Percentiles rank a stretch among this genome's conserved stretches.
Conservation (phyloP, 2,329 filamentous ascomycete species). For the Fusarium brachygibbosum region DNA sequence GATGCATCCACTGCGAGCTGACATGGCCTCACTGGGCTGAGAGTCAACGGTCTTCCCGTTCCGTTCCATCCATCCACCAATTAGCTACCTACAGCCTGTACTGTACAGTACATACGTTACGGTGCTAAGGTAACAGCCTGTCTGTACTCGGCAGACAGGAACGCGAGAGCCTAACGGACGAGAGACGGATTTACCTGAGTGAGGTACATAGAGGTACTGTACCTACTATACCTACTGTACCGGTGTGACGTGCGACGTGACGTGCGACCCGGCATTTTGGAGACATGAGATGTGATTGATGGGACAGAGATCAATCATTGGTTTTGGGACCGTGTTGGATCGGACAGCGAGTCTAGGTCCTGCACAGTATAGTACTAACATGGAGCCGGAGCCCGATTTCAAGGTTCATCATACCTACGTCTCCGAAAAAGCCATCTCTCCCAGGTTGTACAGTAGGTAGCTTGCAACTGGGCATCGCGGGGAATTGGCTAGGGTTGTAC, state of each 20-base stretch:
- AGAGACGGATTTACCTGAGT: not conserved
- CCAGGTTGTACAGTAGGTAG: not conserved
- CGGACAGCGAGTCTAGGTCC: not conserved
- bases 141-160: not conserved
- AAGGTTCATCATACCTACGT: constrained; percentile 20
- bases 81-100: not conserved
- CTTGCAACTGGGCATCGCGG: constrained; percentile 7
- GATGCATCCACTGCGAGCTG: constrained; percentile 25
- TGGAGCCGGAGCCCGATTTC: not conserved
- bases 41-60: constrained; percentile 11
- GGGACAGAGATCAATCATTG: not conserved
- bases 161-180: not conserved
- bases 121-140: not conserved
- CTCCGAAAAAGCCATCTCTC: constrained; percentile 7
- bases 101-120: not conserved
- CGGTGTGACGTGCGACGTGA: constrained; percentile 4
- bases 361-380: constrained; percentile 3
- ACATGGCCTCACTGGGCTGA: constrained; percentile 42
- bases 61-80: not conserved
- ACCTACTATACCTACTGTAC: not conserved
- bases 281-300: constrained; percentile 16
- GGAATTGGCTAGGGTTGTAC: constrained; percentile 23
- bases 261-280: constrained; percentile 17
- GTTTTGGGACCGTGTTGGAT: not conserved
- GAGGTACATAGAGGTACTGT: not conserved